Conservation (phyloP, 179 eudicot genomes). For the Silene noctiflora region DNA sequence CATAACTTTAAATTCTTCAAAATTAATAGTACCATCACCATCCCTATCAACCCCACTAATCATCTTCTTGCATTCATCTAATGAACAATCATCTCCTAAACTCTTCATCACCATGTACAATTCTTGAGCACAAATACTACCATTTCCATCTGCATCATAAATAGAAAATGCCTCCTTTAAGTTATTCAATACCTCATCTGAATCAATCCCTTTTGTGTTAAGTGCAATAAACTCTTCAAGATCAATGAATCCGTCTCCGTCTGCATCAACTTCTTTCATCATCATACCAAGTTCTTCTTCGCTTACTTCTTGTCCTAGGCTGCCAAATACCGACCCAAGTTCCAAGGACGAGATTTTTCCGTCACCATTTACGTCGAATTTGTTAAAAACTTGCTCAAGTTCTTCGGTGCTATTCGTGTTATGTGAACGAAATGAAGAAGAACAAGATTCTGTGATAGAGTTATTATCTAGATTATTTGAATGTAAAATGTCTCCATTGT, state of each 20-base stretch:
- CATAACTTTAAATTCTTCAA: conserved; percentile 73
- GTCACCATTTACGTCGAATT: conserved; percentile 62
- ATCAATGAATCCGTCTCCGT: conserved; percentile 60
- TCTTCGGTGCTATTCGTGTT: conserved; percentile 27
- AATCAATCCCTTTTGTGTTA: conserved; percentile 50
- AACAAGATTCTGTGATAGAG: conserved; percentile 3
- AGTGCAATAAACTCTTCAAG: conserved; percentile 49
- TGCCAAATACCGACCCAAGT: conserved; percentile 43
- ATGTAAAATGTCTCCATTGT: background rate
- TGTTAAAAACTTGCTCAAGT: conserved; percentile 52
- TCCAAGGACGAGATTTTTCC: conserved; percentile 53
- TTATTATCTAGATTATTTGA: background rate
- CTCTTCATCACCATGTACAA: conserved; percentile 57
- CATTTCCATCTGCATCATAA: conserved; percentile 58
- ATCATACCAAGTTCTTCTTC: conserved; percentile 36
- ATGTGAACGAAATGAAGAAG: conserved; percentile 20
- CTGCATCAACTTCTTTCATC: conserved; percentile 50
- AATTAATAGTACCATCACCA: conserved; percentile 62
- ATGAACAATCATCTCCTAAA: conserved; percentile 56
- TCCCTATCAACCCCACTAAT: conserved; percentile 60
- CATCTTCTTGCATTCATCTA: conserved; percentile 58
- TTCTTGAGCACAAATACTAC: conserved; percentile 58
- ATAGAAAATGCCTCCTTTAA: conserved; percentile 54
- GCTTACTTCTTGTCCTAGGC: conserved; percentile 43
- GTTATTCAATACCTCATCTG: conserved; percentile 36